phyloP scores from a whole-genome alignment of 75 land plant genomes.

The Sequoia sempervirens region DNA sequence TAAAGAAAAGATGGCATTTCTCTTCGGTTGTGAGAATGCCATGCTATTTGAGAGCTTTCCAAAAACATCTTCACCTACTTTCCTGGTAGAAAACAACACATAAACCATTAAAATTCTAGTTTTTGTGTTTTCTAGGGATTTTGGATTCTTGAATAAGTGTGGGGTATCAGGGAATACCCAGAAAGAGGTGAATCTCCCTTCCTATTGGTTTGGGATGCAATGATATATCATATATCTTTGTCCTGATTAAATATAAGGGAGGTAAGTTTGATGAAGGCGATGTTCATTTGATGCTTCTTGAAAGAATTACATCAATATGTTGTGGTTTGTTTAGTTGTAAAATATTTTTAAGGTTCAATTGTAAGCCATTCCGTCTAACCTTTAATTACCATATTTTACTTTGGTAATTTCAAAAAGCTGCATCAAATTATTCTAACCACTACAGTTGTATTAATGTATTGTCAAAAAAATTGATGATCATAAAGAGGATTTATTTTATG shows the following conservation, averaged over 20 bases:
- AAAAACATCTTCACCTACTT: background rate
- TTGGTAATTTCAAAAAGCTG: background rate
- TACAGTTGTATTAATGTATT: background rate
- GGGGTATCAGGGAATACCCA: background rate
- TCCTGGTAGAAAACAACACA: background rate
- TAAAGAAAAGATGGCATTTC: background rate
- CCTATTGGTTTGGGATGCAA: background rate
- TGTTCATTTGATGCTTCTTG: background rate
- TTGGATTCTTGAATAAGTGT: background rate
- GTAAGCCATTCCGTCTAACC: background rate
- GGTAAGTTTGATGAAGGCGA: background rate
- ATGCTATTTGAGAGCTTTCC: background rate
- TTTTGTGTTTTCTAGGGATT: background rate
- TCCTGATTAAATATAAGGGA: background rate
- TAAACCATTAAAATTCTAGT: background rate
- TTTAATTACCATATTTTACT: too few species aligned
- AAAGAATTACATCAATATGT: background rate
- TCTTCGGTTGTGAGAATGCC: background rate
- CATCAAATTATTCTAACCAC: background rate
- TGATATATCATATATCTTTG: background rate
- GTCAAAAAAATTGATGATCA: background rate
- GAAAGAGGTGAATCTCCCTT: background rate
- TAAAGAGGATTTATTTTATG: background rate
- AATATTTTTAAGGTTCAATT: background rate
- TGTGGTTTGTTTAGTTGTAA: background rate